phyloP scores from a whole-genome alignment of 2,329 filamentous ascomycete species.

The Fusarium succisae region DNA sequence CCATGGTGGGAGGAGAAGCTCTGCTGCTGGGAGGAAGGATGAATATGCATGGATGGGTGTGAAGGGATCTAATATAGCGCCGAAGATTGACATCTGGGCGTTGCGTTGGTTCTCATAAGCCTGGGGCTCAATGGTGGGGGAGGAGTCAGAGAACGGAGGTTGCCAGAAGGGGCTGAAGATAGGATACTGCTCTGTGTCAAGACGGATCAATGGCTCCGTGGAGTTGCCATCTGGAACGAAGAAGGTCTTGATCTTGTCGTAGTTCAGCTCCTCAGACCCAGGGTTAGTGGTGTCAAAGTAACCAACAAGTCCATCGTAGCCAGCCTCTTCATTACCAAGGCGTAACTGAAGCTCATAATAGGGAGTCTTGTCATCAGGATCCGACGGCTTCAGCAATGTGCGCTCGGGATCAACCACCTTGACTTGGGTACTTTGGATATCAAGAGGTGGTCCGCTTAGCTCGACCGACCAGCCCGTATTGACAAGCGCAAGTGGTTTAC shows the following conservation, averaged over 20 bases:
- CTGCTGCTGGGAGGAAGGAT: constrained; percentile 44
- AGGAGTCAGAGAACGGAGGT: neutral
- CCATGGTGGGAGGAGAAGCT: constrained; percentile 48
- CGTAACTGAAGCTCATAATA: constrained; percentile 50
- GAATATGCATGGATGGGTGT: constrained; percentile 48
- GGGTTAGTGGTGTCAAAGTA: constrained; percentile 46
- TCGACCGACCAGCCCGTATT: constrained; percentile 53
- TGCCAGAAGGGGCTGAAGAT: constrained; percentile 41
- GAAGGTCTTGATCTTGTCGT: constrained; percentile 42
- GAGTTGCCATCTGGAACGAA: constrained; percentile 23
- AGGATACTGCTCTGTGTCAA: constrained; percentile 35
- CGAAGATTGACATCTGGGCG: constrained; percentile 32
- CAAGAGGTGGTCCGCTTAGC: constrained; percentile 14
- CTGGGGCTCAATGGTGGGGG: neutral
- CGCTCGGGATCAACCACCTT: neutral
- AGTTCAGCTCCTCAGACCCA: constrained; percentile 28
- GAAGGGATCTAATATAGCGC: constrained; percentile 52
- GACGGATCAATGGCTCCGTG: neutral
- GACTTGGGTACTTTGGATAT: constrained; percentile 31
- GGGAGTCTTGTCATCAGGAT: neutral
- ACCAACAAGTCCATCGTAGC: constrained; percentile 52
- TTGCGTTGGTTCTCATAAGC: constrained; percentile 19
- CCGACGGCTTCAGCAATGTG: neutral
- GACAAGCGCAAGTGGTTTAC: constrained; percentile 53
- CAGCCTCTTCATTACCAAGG: constrained; percentile 47